Base-by-base conservation (phyloP, 1,284 basidiomycete species). In the Megacollybia platyphylla region DNA sequence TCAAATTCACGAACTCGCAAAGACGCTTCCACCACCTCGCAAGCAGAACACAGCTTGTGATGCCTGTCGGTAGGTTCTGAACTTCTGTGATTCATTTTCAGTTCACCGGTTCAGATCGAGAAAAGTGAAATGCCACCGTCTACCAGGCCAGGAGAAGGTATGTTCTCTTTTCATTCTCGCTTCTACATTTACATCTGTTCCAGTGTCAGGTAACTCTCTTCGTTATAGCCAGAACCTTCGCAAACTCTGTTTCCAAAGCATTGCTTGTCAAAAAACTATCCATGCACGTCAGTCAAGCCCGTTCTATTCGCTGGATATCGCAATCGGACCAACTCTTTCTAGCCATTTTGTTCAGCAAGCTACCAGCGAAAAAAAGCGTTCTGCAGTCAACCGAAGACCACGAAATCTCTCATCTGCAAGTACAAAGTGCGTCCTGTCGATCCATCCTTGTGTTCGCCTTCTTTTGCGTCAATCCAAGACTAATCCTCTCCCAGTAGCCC, bases 21-120 rank as follows among this genome's bases (percentile, higher is more conserved):
- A 82, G 63, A 73, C 76, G 0, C 68, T 83, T 0, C 79, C 83
- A 1, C 79, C 82, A 13, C 80, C 85, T 2, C 67, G 84, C 44
- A 89, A 88, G 57, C 87, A 92, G 64, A 92, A 92, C 57, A 87
- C 87, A 17, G 87, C 88, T 18, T 92, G 88, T 58, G 88, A 92
- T 64, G 83, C 84, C 41, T 91, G 87, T 54, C 20, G 20, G 20
- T 24, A 24, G 20, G 20, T 24, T 24, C 20, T 4, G 5, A 24
- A 24, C 5, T 24, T 24, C 20, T 24, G 20, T 24, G 20, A 24
- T 24, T 24, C 20, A 24, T 24, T 24, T 24, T 5, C 4, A 24
- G 20, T 24, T 24, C 20, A 24, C 20, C 20, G 4, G 20, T 24
- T 3, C 20, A 85, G 85, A 62, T 70, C 80, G 35, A 71, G 85